phyloP scores from a whole-genome alignment of 2,329 filamentous ascomycete species.

The Aureobasidium sp. region DNA sequence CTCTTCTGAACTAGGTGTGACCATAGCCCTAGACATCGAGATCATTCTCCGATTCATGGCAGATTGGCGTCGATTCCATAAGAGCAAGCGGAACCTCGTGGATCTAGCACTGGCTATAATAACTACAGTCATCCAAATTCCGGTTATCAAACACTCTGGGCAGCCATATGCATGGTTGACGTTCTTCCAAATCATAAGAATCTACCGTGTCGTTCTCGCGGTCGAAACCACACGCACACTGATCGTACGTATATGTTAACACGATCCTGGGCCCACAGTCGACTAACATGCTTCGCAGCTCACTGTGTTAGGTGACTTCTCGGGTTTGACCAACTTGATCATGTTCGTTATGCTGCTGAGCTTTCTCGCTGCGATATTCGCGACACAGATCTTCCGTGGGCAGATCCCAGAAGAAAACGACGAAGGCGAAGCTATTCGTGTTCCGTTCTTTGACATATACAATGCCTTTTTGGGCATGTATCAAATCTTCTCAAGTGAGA shows the following conservation, averaged over 20 bases:
- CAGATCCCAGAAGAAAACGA: conserved; percentile 60
- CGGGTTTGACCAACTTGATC: conserved; percentile 89
- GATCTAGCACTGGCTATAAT: conserved; percentile 73
- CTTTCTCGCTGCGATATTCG: conserved; percentile 88
- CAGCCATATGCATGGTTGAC: conserved; percentile 79
- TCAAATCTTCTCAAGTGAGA: conserved; percentile 88
- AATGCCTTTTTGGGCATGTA: conserved; percentile 98
- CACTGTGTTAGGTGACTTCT: conserved; percentile 81
- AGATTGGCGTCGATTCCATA: conserved; percentile 75
- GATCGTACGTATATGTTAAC: conserved; percentile 45
- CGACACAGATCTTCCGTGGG: conserved; percentile 83
- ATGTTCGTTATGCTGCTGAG: conserved; percentile 94
- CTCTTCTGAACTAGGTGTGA: conserved; percentile 64
- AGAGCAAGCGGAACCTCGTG: conserved; percentile 64
- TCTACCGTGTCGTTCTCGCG: conserved; percentile 85
- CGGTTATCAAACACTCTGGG: conserved; percentile 63
- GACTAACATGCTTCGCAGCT: conserved; percentile 28
- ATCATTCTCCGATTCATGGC: conserved; percentile 70
- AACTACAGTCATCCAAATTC: conserved; percentile 78
- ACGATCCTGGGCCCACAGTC: conserved; percentile 15
- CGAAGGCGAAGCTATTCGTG: conserved; percentile 53
- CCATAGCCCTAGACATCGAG: conserved; percentile 69
- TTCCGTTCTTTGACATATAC: conserved; percentile 84
- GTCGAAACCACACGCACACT: conserved; percentile 80
- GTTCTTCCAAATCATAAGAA: conserved; percentile 84